phyloP scores from a whole-genome alignment of 192 early-diverging fungal species.

The Backusella tarrabulga region DNA sequence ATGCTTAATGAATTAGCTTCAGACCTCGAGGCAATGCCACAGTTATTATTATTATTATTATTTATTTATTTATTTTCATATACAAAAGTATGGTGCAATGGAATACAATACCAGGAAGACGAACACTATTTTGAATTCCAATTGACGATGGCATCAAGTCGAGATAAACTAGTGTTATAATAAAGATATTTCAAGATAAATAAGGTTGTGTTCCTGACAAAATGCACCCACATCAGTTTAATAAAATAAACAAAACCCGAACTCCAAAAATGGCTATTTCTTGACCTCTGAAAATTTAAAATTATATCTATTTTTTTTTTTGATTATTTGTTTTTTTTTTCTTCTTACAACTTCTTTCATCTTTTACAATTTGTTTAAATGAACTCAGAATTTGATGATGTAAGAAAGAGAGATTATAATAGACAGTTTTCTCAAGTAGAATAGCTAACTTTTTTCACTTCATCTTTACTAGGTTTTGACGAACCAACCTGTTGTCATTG shows the following conservation, averaged over 20 bases:
- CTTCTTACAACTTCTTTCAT: neutral
- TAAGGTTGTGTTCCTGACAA: neutral
- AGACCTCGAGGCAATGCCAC: too few relatives aligned
- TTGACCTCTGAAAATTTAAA: neutral
- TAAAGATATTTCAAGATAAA: neutral
- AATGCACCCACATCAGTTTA: neutral
- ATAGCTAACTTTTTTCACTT: neutral
- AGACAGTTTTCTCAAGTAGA: neutral
- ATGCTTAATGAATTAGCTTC: too few relatives aligned
- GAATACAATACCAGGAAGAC: too few relatives aligned
- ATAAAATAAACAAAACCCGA: neutral
- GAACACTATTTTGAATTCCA: too few relatives aligned
- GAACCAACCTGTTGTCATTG: conserved; percentile 98
- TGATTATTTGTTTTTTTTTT: neutral
- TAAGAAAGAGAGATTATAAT: neutral
- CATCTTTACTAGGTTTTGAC: conserved; percentile 64
- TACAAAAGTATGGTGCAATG: too few relatives aligned
- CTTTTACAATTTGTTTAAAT: neutral
- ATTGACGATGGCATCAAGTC: too few relatives aligned
- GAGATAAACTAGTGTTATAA: too few relatives aligned
- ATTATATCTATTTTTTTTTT: neutral
- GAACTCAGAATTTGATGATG: conserved; percentile 29
- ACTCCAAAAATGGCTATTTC: neutral
- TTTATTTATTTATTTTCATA: too few relatives aligned
- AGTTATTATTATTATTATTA: too few relatives aligned